A percentile compares a stretch with the other conserved stretches of the same genome.
Conservation (phyloP, 192 early-diverging fungal species). For the Coemansia sp. region DNA sequence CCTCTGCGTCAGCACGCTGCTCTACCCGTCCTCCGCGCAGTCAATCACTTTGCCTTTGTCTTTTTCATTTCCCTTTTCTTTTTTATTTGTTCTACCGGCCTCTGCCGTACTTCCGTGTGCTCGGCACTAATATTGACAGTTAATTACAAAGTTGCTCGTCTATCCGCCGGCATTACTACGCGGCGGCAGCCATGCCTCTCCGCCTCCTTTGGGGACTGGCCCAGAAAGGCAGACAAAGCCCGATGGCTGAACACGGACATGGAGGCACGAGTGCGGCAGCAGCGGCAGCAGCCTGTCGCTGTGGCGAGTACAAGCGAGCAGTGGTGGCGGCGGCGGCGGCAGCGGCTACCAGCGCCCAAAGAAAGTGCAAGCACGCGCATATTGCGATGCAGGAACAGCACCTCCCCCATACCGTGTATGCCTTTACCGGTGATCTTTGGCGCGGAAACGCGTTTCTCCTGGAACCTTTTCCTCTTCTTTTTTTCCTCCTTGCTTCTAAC, state of each 20-base stretch:
- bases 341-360: neutral
- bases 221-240: neutral
- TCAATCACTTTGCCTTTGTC: no score
- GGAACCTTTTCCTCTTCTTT: neutral
- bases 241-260: neutral
- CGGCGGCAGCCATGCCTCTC: neutral
- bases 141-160: no score
- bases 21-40: neutral
- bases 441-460: conserved; percentile 17
- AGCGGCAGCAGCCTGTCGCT: no score
- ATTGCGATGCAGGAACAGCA: neutral
- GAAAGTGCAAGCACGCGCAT: neutral
- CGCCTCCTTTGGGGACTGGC: neutral
- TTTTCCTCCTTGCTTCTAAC: conserved; percentile 17
- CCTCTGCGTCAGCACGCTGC: neutral
- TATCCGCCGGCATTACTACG: no score
- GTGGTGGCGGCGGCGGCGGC: no score
- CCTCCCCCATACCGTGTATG: neutral
- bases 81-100: neutral
- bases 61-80: neutral
- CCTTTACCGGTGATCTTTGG: conserved; percentile 3
- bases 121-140: neutral
- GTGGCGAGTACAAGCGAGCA: neutral
- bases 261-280: neutral
- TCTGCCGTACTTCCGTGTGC: neutral